Evolutionary conservation across 352 stramenopile species (phyloP).

Genomic region (Pythium guiyangense): DNA sequence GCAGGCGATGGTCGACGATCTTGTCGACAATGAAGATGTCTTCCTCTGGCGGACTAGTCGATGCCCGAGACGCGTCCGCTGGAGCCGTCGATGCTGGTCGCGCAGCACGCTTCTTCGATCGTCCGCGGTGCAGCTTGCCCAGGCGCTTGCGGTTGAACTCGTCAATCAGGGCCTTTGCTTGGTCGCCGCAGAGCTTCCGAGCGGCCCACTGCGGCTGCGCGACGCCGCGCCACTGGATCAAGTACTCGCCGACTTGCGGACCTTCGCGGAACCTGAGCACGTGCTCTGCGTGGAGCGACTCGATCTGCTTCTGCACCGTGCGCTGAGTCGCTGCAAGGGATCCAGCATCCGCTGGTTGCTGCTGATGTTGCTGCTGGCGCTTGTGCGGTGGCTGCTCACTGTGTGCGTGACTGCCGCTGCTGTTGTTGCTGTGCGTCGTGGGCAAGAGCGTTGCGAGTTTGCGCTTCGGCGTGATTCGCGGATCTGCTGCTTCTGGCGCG

Average conservation of each 20-base stretch:
- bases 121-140: neutral
- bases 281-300: slow-evolving; percentile 18
- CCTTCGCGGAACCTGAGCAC: slow-evolving; percentile 22
- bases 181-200: slow-evolving; percentile 20
- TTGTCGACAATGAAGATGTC: slow-evolving; percentile 54
- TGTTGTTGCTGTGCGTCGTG: too few species aligned
- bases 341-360: too few species aligned
- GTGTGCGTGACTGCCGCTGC: too few species aligned
- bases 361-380: neutral
- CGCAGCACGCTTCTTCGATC: slow-evolving; percentile 10
- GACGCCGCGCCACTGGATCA: slow-evolving; percentile 27
- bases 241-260: slow-evolving; percentile 24
- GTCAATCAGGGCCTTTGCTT: slow-evolving; percentile 32
- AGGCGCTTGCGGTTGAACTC: slow-evolving; percentile 13
- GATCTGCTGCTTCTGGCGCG: too few species aligned
- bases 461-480: too few species aligned
- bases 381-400: too few species aligned
- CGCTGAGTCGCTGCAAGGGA: neutral
- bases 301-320: slow-evolving; percentile 4
- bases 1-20: slow-evolving; percentile 48
- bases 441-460: too few species aligned
- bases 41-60: slow-evolving; percentile 1
- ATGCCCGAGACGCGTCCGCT: neutral
- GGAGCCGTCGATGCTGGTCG: neutral
- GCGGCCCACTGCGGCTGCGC: slow-evolving; percentile 26